Evolutionary conservation across 2,329 filamentous ascomycete species (phyloP), one percentile per base, ranked within the genome.

Genomic region (Triangularia verruculosa): DNA sequence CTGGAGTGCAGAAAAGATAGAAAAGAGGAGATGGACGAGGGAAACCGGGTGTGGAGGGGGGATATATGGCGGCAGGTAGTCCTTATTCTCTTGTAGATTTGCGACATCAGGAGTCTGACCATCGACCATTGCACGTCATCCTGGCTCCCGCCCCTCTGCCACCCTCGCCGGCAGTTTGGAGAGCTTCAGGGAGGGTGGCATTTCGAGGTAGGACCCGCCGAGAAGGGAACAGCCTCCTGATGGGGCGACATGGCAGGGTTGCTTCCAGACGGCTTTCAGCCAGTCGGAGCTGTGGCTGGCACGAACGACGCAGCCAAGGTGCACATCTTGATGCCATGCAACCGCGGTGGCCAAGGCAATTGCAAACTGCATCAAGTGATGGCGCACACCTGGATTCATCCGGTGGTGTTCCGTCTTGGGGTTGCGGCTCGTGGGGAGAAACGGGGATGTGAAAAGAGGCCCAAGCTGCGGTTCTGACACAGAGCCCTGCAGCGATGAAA

Each of bases 21-120:
- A 32, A 58, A 25, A 53, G 61, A 53, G 39, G 43, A 61, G 59
- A 61, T 47, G 55, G 43, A 55, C 17, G 54, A 59, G 57, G 56
- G 60, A 57, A 63, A 13, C 55, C 59, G 59, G 64, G 59, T 43
- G 65, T 61, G 54, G 55, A 30, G 54, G 55, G 47, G 55, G 59
- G 58, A 65, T 70, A 70, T 68, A 69, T 60, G 47, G n/a, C 39
- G 65, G 61, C 43, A 61, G 51, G 5, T 12, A 17, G 39, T 47
- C 9, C 11, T 17, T 47, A 11, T 53, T 60, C 61, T 32, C 52
- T 59, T 64, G 6, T 24, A 15, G 65, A 70, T 68, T 63, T 65
- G 65, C 67, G 65, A 67, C 68, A 68, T 27, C 53, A 61, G 34
- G 61, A 61, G 68, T 65, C 58, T 61, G 63, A 61, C 51, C 62